phyloP scores from a whole-genome alignment of 805 yeast species.

The Torulaspora indica region DNA sequence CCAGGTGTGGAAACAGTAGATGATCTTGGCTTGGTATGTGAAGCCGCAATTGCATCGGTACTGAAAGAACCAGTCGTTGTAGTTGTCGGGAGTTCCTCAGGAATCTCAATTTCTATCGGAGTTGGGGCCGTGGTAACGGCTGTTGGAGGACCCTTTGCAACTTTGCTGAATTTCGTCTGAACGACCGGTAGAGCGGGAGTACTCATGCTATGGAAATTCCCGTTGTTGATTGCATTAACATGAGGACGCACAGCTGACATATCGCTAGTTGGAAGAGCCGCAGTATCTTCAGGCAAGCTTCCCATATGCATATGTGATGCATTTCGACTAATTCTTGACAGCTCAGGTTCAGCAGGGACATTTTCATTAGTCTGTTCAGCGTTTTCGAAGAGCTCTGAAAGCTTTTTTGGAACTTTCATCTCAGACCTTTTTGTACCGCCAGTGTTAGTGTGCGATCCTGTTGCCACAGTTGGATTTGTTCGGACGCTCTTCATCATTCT shows the following conservation, averaged over 20 bases:
- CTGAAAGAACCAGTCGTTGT: constrained; percentile 20
- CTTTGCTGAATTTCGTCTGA: constrained; percentile 29
- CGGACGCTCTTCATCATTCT: constrained; percentile 28
- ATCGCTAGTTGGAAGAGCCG: constrained; percentile 4
- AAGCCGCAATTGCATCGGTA: constrained; percentile 36
- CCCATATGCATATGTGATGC: constrained; percentile 17
- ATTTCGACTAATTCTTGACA: constrained; percentile 19
- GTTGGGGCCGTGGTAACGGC: constrained; percentile 44
- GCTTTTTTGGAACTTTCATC: constrained; percentile 61
- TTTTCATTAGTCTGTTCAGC: constrained; percentile 32
- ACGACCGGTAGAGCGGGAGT: constrained; percentile 28
- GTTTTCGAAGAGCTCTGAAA: constrained; percentile 65
- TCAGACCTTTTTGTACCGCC: constrained; percentile 32
- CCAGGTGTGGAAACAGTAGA: constrained; percentile 31
- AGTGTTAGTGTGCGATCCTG: constrained; percentile 24
- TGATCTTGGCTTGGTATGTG: constrained; percentile 38
- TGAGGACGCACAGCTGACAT: constrained; percentile 16
- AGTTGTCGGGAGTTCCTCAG: constrained; percentile 39
- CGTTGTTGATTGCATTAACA: constrained; percentile 15
- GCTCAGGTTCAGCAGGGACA: constrained; percentile 17
- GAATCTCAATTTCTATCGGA: constrained; percentile 65
- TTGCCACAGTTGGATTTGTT: constrained; percentile 31
- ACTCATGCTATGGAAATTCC: constrained; percentile 28
- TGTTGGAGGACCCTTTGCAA: constrained; percentile 24
- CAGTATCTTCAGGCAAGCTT: constrained; percentile 13